Percentiles rank a stretch among this genome's conserved stretches.
Conservation (phyloP, 2,329 filamentous ascomycete species). For the Colletotrichum echinochloae region DNA sequence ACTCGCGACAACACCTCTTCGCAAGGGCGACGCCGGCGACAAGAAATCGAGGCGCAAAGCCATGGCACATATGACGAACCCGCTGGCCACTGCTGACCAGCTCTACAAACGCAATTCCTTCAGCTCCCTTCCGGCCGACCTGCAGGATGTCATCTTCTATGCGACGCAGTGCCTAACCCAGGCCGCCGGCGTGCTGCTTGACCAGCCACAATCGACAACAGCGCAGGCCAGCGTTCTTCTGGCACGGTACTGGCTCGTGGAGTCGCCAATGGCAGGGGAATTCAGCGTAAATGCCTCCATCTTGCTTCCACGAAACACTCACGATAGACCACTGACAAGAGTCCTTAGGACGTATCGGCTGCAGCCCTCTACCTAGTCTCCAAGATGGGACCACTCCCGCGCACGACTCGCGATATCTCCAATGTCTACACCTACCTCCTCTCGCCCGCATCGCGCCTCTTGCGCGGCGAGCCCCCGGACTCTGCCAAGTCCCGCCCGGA, state of each 20-base stretch:
- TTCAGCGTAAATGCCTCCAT: slow-evolving; percentile 60
- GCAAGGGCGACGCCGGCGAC: background rate
- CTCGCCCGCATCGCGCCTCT: slow-evolving; percentile 69
- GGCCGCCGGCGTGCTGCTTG: slow-evolving; percentile 82
- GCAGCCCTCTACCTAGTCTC: slow-evolving; percentile 83
- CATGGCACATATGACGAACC: slow-evolving; percentile 62
- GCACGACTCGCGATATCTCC: slow-evolving; percentile 82
- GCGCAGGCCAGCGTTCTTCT: slow-evolving; percentile 87
- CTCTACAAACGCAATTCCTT: slow-evolving; percentile 68
- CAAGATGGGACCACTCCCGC: slow-evolving; percentile 83
- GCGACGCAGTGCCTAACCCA: slow-evolving; percentile 80
- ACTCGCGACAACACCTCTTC: slow-evolving; percentile 16
- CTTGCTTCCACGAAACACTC: background rate
- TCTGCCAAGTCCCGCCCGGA: slow-evolving; percentile 50
- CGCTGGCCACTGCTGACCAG: slow-evolving; percentile 78
- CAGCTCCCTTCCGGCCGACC: slow-evolving; percentile 71
- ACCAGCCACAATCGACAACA: slow-evolving; percentile 86
- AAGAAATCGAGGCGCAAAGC: slow-evolving; percentile 2
- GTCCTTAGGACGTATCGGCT: slow-evolving; percentile 80
- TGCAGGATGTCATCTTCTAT: slow-evolving; percentile 79
- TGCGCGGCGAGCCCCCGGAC: slow-evolving; percentile 52
- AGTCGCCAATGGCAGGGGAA: slow-evolving; percentile 67
- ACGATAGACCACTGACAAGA: background rate
- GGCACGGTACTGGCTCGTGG: slow-evolving; percentile 80
- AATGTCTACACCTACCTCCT: slow-evolving; percentile 88